A percentile compares a stretch with the other conserved stretches of the same genome.
Evolutionary conservation across 2,329 filamentous ascomycete genomes (phyloP).

Genomic region (Stagonosporopsis vannaccii): DNA sequence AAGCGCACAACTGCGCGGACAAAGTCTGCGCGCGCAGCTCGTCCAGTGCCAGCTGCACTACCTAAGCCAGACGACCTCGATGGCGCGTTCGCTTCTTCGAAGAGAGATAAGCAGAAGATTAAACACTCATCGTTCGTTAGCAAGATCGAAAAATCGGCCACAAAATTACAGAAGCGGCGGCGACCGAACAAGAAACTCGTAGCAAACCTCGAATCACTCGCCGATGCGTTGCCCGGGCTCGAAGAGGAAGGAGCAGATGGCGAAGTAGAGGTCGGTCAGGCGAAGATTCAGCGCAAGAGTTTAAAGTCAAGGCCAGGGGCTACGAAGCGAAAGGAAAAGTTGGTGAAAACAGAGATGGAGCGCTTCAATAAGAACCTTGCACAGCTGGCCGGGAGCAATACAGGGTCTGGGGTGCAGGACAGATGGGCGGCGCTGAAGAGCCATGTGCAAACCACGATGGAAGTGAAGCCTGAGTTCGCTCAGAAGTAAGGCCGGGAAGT

Average conservation of each 20-base stretch:
- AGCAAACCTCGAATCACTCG: slow-evolving; percentile 76
- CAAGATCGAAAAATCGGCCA: slow-evolving; percentile 70
- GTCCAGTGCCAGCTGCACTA: slow-evolving; percentile 28
- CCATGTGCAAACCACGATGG: slow-evolving; percentile 88
- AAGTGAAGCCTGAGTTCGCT: slow-evolving; percentile 80
- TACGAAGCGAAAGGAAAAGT: slow-evolving; percentile 79
- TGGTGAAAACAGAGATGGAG: slow-evolving; percentile 82
- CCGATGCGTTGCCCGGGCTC: slow-evolving; percentile 77
- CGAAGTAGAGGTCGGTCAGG: slow-evolving; percentile 54
- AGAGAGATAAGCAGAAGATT: slow-evolving; percentile 83
- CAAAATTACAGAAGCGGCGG: slow-evolving; percentile 67
- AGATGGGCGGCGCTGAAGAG: slow-evolving; percentile 82
- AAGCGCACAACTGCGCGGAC: slow-evolving; percentile 48
- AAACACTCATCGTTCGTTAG: slow-evolving; percentile 82
- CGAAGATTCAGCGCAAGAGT: slow-evolving; percentile 76
- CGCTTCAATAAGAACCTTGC: slow-evolving; percentile 86
- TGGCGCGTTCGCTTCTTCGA: slow-evolving; percentile 70
- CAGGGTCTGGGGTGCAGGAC: slow-evolving; percentile 33
- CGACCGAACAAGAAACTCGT: slow-evolving; percentile 79
- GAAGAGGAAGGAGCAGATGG: slow-evolving; percentile 47
- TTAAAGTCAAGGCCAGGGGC: slow-evolving; percentile 73
- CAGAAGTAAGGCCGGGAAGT: slow-evolving; percentile 21
- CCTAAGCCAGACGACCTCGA: slow-evolving; percentile 48
- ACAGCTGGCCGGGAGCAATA: slow-evolving; percentile 62
- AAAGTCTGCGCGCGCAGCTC: slow-evolving; percentile 39